These are phyloP conservation scores for Wickerhamomyces strasburgensis DNA, from an alignment of 805 yeast species.

Conservation along the genomic window DNA sequence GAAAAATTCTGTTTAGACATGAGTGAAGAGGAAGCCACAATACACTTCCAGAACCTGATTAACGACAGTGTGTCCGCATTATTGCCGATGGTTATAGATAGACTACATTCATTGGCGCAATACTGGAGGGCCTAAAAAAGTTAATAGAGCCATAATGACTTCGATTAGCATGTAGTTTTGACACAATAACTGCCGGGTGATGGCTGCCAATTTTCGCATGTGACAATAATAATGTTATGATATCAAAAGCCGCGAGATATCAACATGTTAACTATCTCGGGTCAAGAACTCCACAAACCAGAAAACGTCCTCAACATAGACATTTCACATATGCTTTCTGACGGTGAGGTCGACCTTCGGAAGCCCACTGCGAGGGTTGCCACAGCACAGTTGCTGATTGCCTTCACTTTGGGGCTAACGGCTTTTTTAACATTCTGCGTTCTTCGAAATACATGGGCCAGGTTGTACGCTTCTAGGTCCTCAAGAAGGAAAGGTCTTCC, in stretches of 20 bases:
- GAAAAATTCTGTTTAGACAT: constrained; percentile 91
- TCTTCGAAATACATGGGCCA: constrained; percentile 69
- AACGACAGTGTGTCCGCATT: constrained; percentile 93
- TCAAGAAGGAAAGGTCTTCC: constrained; percentile 51
- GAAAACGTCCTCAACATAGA: background rate
- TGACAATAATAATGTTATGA: no score
- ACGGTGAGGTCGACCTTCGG: constrained; percentile 18
- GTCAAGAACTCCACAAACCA: background rate
- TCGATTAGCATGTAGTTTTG: no score
- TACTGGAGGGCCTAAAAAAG: constrained; percentile 94
- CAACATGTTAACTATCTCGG: background rate
- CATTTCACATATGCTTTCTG: constrained; percentile 1
- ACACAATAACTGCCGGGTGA: no score
- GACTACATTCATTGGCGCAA: constrained; percentile 92
- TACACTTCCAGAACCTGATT: constrained; percentile 90
- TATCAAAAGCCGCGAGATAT: background rate
- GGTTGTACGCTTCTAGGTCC: constrained; percentile 75
- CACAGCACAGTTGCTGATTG: constrained; percentile 70
- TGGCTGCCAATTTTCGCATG: no score
- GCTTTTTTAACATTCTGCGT: constrained; percentile 70
- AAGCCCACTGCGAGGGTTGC: constrained; percentile 47
- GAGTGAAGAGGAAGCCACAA: constrained; percentile 93
- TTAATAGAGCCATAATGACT: no score
- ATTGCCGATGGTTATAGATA: constrained; percentile 90
- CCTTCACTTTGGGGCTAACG: constrained; percentile 57